Evolutionary conservation across 2,329 filamentous ascomycete species (phyloP), one percentile per base, ranked within the genome.

Genomic region (Nigrospora oryzae): DNA sequence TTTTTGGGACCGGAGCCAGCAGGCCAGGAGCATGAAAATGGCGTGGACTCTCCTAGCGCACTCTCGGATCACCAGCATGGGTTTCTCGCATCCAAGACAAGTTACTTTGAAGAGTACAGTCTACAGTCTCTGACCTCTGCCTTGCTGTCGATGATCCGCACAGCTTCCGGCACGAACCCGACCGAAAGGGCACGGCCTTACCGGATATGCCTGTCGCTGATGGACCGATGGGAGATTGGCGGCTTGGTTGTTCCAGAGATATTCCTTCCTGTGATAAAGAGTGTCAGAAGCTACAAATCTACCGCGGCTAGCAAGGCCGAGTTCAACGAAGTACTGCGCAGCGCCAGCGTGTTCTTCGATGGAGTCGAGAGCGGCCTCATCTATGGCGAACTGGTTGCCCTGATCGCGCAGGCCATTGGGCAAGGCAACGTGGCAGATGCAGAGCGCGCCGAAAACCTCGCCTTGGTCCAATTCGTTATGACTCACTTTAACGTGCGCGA

Each of bases 221-320:
- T 98, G 93, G 93, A 98, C 65, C 83, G 90, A 47, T 97, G 89
- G 90, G 93, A 98, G 62, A 91, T 98, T 52, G 93, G 93, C 30
- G 89, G 89, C 2, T 73, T 91, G 15, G 82, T 98, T 39, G 84
- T 97, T 2, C 87, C 90, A 0, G 83, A 89, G 49, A 79, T 97
- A 13, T 97, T 98, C 58, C 71, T 96, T 13, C 86, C 90, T 4
- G 83, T 91, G 23, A 79, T 98, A 54, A 77, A 83, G 58, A 94
- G 84, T 54, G 83, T 95, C 34, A 81, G 84, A 52, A 69, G 73
- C 38, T 97, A 89, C 66, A 83, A 89, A 62, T 67, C 70, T 23
- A 70, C 70, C 42, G 79, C 84, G 11, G 64, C 75, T 1, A 75
- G 74, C n/a, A 84, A 84, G 56, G 66, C 76, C 7, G 81, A 91